Base-by-base conservation (phyloP, 306 rosid genomes). In the Cicer yamashitae region DNA sequence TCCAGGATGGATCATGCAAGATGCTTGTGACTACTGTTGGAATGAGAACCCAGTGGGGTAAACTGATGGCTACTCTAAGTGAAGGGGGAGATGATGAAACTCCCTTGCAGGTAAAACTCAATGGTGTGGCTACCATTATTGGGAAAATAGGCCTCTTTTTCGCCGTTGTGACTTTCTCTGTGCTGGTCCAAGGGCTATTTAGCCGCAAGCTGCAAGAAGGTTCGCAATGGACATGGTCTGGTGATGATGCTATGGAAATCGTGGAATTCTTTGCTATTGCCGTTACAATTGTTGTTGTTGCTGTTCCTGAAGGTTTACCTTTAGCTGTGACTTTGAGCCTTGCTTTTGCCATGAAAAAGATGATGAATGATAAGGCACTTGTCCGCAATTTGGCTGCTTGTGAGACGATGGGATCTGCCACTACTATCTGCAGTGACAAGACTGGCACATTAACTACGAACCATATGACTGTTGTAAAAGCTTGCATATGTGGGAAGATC, bases 11-110 rank as follows among this genome's bases (percentile, higher is more conserved):
- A 82, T 87, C 96, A 46, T 92, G 99, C 88, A 89, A 86, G 87
- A 92, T 94, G 99, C 91, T 92, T 70, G 99, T 94, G 82, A 94
- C 99, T 70, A 89, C 96, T 10, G 99, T 94, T 18, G 99, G 99
- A 81, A 94, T 94, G 99, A 92, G 97, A 79, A 94, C 99, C 51
- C 99, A 94, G 62, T 94, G 99, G 99, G 99, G 99, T 58, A 94
- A 92, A 78, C 84, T 94, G 75, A 85, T 94, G 96, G 96, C 97
- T 67, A 94, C 99, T 80, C 92, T 94, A 41, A 88, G 90, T 73
- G 99, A 94, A 87, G 99, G 99, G 82, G 99, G 99, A 78, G 96
- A 92, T 67, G 99, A 94, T 70, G 99, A 94, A 87, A 94, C 97
- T 73, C 99, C 99, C 25, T 82, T 94, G 90, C 99, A 94, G 96